Percentiles rank a stretch among this genome's conserved stretches.
Evolutionary conservation across 2,329 filamentous ascomycete species (phyloP).

Genomic region (Botrytis paeoniae): DNA sequence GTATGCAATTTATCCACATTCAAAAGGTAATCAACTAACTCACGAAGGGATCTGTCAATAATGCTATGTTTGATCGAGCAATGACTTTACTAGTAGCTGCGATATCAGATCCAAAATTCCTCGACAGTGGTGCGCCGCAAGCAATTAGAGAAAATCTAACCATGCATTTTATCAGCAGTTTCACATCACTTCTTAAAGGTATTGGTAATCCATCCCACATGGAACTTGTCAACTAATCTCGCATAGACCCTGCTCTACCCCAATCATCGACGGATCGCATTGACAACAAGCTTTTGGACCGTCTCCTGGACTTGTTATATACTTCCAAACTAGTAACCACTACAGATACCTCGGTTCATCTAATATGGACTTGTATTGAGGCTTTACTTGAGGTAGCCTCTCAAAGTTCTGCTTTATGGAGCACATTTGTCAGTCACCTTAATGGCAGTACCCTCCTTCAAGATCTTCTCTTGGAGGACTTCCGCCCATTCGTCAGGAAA

Average conservation of each 20-base stretch:
- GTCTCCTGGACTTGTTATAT: slow-evolving; percentile 36
- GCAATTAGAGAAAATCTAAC: slow-evolving; percentile 50
- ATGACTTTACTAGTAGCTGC: slow-evolving; percentile 57
- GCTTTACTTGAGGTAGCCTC: slow-evolving; percentile 48
- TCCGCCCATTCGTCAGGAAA: slow-evolving; percentile 36
- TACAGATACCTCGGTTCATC: slow-evolving; percentile 33
- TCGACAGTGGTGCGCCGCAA: slow-evolving; percentile 45
- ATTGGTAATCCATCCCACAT: slow-evolving; percentile 21
- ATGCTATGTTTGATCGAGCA: slow-evolving; percentile 43
- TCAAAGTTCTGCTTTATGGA: slow-evolving; percentile 47
- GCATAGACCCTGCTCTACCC: slow-evolving; percentile 40
- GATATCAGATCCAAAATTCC: slow-evolving; percentile 55
- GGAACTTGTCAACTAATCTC: slow-evolving; percentile 30
- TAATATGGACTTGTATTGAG: slow-evolving; percentile 46
- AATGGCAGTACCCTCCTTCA: slow-evolving; percentile 41
- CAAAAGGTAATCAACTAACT: slow-evolving; percentile 18
- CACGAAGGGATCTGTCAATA: slow-evolving; percentile 31
- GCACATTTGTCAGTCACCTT: slow-evolving; percentile 40
- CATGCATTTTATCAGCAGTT: slow-evolving; percentile 54
- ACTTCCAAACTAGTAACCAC: slow-evolving; percentile 25
- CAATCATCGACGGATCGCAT: slow-evolving; percentile 38
- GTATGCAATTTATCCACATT: slow-evolving; percentile 26
- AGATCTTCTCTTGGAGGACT: slow-evolving; percentile 45
- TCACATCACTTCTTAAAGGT: slow-evolving; percentile 56
- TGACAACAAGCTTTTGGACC: slow-evolving; percentile 36